phyloP scores from a whole-genome alignment of 1,284 basidiomycete species.

The Trichosporon inkin region DNA sequence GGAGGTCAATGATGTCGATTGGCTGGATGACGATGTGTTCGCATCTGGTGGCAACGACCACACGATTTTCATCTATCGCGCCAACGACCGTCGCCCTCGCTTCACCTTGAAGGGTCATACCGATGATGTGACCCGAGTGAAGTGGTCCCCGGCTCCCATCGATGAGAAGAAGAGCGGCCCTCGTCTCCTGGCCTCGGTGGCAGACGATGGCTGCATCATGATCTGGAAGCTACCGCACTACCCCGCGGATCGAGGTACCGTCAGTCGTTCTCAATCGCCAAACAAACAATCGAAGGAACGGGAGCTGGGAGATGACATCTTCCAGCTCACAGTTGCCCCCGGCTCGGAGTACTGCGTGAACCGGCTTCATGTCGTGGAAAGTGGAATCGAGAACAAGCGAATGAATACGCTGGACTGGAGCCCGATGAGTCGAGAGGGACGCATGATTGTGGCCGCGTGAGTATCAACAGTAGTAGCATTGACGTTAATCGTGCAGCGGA shows the following conservation, averaged over 20 bases:
- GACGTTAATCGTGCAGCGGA: constrained; percentile 24
- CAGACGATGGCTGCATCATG: constrained; percentile 42
- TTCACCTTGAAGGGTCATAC: constrained; percentile 44
- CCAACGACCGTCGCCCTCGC: constrained; percentile 34
- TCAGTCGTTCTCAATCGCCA: constrained; percentile 21
- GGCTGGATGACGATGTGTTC: constrained; percentile 47
- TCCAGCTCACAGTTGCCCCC: constrained; percentile 25
- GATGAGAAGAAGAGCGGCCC: neutral
- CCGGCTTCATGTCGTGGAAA: constrained; percentile 35
- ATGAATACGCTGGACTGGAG: constrained; percentile 45
- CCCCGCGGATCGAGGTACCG: constrained; percentile 30
- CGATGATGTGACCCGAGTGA: constrained; percentile 42
- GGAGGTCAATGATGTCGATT: constrained; percentile 48
- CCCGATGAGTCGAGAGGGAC: constrained; percentile 25
- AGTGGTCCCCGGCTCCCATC: constrained; percentile 32
- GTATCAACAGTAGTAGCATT: constrained; percentile 15
- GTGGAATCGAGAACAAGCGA: constrained; percentile 38
- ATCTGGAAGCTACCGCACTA: constrained; percentile 42
- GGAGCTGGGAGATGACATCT: constrained; percentile 27
- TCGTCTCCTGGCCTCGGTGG: constrained; percentile 38
- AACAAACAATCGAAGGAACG: constrained; percentile 22
- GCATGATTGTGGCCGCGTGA: constrained; percentile 46
- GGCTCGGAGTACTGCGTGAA: constrained; percentile 35
- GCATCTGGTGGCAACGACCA: constrained; percentile 45
- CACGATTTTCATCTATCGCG: constrained; percentile 39